Evolutionary conservation across 805 yeast genomes (phyloP), one percentile per base, ranked within the genome.

Genomic region (Kazachstania taianensis): DNA sequence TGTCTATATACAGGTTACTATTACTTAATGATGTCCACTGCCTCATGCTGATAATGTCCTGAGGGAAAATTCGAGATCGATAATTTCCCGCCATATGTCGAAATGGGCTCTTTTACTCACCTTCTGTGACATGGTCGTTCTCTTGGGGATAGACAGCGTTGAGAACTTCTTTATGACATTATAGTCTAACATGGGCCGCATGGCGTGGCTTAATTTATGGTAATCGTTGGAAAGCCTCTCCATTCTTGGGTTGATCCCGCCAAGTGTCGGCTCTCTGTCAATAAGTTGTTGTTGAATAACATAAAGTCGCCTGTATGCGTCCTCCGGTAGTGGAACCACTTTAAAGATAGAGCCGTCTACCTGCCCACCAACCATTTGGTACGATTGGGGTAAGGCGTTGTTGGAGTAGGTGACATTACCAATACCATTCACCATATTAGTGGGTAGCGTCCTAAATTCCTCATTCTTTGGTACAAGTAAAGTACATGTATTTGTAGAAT

Each of bases 221-320:
- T 46, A 60, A 19, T 59, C 53, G 40, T 64, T 64, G 7, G 58
- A 41, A 17, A 72, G 55, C 28, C 83, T 59, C 46, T 79, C 79
- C 66, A 74, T 62, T 42, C 72, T 68, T 3, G 95, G 94, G 53
- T 89, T 92, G 44, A 92, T 62, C 0, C 96, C 96, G 34, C 81
- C 78, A 39, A 63, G 59, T 43, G 81, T 86, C 26, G 65, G 66
- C 39, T 81, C 82, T 45, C 81, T 81, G 38, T 87, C 96, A 25
- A 71, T 70, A 34, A 92, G 61, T 48, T 86, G 96, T 57, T 86
- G 94, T 53, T 87, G 96, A 15, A 89, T 63, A 24, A 85, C 78
- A 50, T 81, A 83, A 52, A 92, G 66, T 39, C 94, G 67, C 56
- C 96, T 70, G 59, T 85, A 92, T 9, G 75, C 67, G 3, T 73